Conservation (phyloP, 805 yeast genomes). For the Ogataea saltuana region DNA sequence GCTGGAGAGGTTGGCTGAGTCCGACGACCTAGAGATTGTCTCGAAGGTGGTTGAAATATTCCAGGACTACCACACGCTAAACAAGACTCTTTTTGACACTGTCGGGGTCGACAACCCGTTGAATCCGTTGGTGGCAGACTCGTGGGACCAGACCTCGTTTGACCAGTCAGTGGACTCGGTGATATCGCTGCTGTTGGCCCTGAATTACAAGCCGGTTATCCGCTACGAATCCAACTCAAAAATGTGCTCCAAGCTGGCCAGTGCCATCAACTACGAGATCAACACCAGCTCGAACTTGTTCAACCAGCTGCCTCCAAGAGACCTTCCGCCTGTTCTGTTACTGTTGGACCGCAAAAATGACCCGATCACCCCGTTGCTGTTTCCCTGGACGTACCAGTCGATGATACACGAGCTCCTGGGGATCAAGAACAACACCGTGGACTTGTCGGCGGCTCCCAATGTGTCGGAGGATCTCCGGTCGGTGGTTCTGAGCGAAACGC, state of each 20-base stretch:
- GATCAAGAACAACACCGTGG: conserved; percentile 77
- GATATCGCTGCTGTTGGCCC: conserved; percentile 61
- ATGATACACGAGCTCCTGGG: conserved; percentile 95
- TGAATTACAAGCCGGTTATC: conserved; percentile 76
- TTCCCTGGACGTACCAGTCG: conserved; percentile 98
- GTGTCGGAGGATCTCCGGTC: conserved; percentile 59
- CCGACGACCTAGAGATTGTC: conserved; percentile 84
- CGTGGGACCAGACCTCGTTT: conserved; percentile 50
- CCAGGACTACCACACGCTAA: conserved; percentile 77
- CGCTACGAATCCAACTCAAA: conserved; percentile 73
- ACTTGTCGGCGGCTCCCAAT: conserved; percentile 55
- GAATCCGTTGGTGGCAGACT: conserved; percentile 32
- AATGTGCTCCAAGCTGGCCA: conserved; percentile 66
- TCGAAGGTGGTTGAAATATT: conserved; percentile 77
- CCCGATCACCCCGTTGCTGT: conserved; percentile 87
- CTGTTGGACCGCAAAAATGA: conserved; percentile 84
- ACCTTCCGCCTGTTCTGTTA: conserved; percentile 70
- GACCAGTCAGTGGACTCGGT: conserved; percentile 45
- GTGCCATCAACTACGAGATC: conserved; percentile 59
- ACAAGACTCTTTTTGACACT: conserved; percentile 56
- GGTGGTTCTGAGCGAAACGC: conserved; percentile 64
- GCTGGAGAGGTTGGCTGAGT: conserved; percentile 84
- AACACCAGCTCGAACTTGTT: conserved; percentile 61
- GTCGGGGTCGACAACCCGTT: conserved; percentile 29
- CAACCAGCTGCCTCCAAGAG: conserved; percentile 59